Evolutionary conservation across 495 filamentous ascomycete species (phyloP), one percentile per base, ranked within the genome.

Genomic region (Glarea lozoyensis): DNA sequence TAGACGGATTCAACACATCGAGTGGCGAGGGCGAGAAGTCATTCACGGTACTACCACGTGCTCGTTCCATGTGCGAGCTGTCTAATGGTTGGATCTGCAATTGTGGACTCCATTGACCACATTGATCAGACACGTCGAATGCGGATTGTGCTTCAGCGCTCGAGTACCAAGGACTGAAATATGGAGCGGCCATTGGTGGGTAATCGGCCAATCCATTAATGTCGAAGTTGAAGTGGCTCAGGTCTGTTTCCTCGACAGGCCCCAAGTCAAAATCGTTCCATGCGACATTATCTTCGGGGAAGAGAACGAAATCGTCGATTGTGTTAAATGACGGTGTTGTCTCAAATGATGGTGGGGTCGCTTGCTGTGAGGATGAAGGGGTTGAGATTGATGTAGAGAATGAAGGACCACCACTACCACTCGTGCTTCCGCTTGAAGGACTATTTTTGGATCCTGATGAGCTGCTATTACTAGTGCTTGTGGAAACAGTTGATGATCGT

Each of bases 261-360:
- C 37, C 15, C 4, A 46, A 10, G 19, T 43, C 46, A 10, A 37
- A 33, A 7, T 37, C 18, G 23, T 54, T 47, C 52, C 52, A 54
- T 7, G 24, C 16, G 5, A 34, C 21, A 31, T 18, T 27, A 32
- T 43, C 48, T 24, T 51, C 48, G 9, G 52, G 48, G 42, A 55
- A 55, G 16, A 55, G 39, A n/a, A 52, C 39, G 22, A 55, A 52
- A 34, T 55, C 52, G 17, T 52, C 52, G 16, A 50, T 44, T 2
- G 45, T 30, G 43, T 20, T 35, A 27, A 43, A 50, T 9, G 43
- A 40, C 3, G 44, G 25, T 1, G 23, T 15, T 21, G 10, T 43
- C 21, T n/a, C 21, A 9, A 32, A 37, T 17, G 35, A 34, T 9
- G 23, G 10, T 2, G n/a, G 32, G 5, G 40, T 19, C 32, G 46